Conservation (phyloP, 1,139 yeast species). For the Geotrichum aggregatum region DNA sequence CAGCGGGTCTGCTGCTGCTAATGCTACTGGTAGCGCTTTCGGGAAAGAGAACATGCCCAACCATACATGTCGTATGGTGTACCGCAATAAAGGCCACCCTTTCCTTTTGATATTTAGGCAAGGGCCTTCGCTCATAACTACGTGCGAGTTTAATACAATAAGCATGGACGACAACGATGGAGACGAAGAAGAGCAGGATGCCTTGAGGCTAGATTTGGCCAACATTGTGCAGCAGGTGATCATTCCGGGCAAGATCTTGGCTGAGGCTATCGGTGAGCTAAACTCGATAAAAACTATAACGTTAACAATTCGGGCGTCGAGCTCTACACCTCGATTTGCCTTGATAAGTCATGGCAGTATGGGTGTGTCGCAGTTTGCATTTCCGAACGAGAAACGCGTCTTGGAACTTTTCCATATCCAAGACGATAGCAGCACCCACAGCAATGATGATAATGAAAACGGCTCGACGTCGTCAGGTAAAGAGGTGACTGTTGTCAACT, state of each 20-base stretch:
- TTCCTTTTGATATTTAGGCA: constrained; percentile 71
- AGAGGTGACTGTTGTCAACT: constrained; percentile 24
- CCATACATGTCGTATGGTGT: constrained; percentile 39
- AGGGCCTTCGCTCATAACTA: constrained; percentile 55
- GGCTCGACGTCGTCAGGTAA: constrained; percentile 10
- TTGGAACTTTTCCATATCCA: constrained; percentile 20
- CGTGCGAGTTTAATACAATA: constrained; percentile 64
- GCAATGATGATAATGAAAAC: constrained; percentile 20
- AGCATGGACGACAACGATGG: constrained; percentile 23
- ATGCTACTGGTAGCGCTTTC: not conserved
- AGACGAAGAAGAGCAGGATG: constrained; percentile 13
- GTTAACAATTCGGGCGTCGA: constrained; percentile 48
- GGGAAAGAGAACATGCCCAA: constrained; percentile 10
- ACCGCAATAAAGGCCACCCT: constrained; percentile 59
- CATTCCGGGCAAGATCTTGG: constrained; percentile 59
- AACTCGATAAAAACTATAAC: constrained; percentile 60
- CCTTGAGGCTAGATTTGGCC: constrained; percentile 42
- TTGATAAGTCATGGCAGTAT: constrained; percentile 65
- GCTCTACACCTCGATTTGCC: constrained; percentile 32
- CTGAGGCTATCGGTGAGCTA: constrained; percentile 63
- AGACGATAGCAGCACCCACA: not conserved
- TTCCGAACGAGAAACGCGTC: constrained; percentile 61
- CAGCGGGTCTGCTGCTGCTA: not conserved
- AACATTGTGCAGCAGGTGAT: constrained; percentile 61
- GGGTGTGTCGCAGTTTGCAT: constrained; percentile 63